Evolutionary conservation across 164 flowering plant genomes (phyloP).

Genomic region (Paratinospora sagittata): DNA sequence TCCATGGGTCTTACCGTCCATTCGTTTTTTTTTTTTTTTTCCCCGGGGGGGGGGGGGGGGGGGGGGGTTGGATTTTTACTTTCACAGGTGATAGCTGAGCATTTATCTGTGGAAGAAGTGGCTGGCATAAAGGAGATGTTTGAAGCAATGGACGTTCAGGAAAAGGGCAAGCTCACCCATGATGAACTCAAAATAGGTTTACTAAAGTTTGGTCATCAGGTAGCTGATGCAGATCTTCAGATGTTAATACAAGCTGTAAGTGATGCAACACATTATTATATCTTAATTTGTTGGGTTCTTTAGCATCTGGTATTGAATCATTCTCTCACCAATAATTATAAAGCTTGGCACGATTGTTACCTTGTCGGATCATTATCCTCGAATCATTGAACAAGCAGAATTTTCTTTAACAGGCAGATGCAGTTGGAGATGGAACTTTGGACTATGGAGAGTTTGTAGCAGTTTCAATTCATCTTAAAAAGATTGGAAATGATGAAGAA

Average conservation of each 20-base stretch:
- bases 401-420: constrained; percentile 62
- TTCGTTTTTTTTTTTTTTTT: background rate
- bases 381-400: background rate
- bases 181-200: constrained; percentile 79
- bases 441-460: constrained; percentile 83
- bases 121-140: constrained; percentile 88
- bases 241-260: constrained; percentile 94
- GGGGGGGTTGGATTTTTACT: background rate
- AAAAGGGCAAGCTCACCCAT: constrained; percentile 70
- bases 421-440: constrained; percentile 65
- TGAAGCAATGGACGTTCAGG: constrained; percentile 77
- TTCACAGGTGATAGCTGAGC: constrained; percentile 86
- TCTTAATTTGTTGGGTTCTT: no score
- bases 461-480: constrained; percentile 69
- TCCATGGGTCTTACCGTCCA: background rate
- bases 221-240: constrained; percentile 83
- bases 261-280: background rate
- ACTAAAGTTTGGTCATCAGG: constrained; percentile 81
- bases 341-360: background rate
- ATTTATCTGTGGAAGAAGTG: constrained; percentile 76
- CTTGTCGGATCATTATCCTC: background rate
- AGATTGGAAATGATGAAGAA: constrained; percentile 78
- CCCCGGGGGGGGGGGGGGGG: no score
- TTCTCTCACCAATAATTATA: background rate
- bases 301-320: background rate